Evolutionary conservation across 805 yeast species (phyloP), one percentile per base, ranked within the genome.

Genomic region (Starmerella vaccinii): DNA sequence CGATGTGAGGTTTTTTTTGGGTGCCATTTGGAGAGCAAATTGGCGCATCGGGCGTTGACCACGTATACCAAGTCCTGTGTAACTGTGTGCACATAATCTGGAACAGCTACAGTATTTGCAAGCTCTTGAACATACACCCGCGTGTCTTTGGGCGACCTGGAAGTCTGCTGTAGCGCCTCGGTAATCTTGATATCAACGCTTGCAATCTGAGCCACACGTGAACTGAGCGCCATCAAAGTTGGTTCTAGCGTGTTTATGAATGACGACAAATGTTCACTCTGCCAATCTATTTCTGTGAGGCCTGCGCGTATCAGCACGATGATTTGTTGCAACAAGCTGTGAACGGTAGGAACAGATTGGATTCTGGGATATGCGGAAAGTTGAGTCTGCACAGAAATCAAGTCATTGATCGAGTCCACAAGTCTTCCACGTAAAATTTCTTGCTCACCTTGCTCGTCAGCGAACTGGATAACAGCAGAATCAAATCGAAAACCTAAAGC

Each of bases 401-500:
- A 9, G 16, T 26, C 46, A 6, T 33, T 48, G 1, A 55, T 6
- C 18, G 51, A 40, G 30, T 47, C 54, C 7, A 6, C 15, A 3
- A 55, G 38, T 13, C 56, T 12, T 16, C 26, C 23, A 5, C 21
- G 23, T 2, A 46, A 46, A 2, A 37, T 22, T 18, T 35, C 34
- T 2, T 10, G 19, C 4, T 57, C 47, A 1, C 42, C 35, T n/a
- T 34, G 21, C 5, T 18, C 15, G 10, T 55, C 56, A 8, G 22
- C 46, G 1, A 35, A 19, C 7, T 22, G 32, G 3, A 30, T 16
- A 2, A 47, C 6, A 13, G 32, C 10, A 3, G 46, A 46, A 19
- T 47, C 50, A 16, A 55, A 42, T 22, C 54, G 34, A 18, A 49
- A 46, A 5, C 58, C 58, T 15, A 55, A 32, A 2, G 57, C 54